phyloP scores from a whole-genome alignment of 2,329 filamentous ascomycete species.

The Mycosphaerella sp. region DNA sequence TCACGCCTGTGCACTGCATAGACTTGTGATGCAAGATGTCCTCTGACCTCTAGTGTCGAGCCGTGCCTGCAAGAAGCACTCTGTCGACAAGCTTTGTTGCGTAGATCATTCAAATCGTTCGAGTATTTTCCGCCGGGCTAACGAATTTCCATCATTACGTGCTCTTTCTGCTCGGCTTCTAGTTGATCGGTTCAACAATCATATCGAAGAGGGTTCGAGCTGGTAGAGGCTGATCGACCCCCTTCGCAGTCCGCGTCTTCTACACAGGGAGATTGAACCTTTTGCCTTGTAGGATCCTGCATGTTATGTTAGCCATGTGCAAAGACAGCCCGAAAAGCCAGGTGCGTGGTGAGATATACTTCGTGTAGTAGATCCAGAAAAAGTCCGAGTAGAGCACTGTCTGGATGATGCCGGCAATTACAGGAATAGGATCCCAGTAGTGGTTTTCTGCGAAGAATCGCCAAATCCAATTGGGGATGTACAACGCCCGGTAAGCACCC shows the following conservation, averaged over 20 bases:
- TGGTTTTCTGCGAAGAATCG: constrained; percentile 68
- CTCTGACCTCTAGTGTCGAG: no score
- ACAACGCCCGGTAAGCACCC: constrained; percentile 83
- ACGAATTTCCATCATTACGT: no score
- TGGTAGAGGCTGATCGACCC: background rate
- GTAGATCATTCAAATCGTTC: no score
- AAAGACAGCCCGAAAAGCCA: background rate
- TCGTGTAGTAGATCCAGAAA: constrained; percentile 99
- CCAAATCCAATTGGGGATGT: constrained; percentile 99
- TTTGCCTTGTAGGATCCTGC: constrained; percentile 49
- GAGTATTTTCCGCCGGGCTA: no score
- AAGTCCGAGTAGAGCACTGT: constrained; percentile 97
- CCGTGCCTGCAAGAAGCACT: no score
- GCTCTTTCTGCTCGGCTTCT: no score
- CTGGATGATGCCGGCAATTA: constrained; percentile 84
- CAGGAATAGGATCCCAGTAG: constrained; percentile 72
- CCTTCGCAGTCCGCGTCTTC: background rate
- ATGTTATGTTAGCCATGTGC: constrained; percentile 4
- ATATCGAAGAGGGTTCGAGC: background rate
- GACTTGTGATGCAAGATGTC: no score
- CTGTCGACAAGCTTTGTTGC: no score
- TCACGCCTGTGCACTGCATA: no score
- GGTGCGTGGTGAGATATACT: constrained; percentile 48
- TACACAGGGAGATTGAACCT: constrained; percentile 51
- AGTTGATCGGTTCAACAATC: no score